Evolutionary conservation across 2,329 filamentous ascomycete genomes (phyloP).

Genomic region (Didymella exigua): DNA sequence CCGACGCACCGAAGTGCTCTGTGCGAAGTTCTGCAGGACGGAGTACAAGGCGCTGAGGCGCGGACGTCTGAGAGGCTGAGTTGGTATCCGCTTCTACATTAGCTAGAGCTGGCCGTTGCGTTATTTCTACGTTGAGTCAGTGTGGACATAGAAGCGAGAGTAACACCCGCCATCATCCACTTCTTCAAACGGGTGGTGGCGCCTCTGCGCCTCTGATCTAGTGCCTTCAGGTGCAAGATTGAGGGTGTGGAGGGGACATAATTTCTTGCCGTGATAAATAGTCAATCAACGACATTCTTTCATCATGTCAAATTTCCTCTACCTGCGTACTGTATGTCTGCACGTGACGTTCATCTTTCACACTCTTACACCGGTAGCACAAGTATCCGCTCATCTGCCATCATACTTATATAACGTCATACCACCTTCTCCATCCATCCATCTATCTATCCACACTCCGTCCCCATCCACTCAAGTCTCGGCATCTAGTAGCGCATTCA

Average conservation of each 20-base stretch:
- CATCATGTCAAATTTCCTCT: not conserved
- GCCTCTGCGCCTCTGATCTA: conserved; percentile 34
- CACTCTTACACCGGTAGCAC: too few species aligned
- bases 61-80: not conserved
- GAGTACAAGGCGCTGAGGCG: not conserved
- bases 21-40: not conserved
- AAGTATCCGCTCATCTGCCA: not conserved
- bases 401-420: not conserved
- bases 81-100: conserved; percentile 45
- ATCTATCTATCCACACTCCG: not conserved
- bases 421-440: not conserved
- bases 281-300: not conserved
- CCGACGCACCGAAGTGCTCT: not conserved
- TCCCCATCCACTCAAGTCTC: too few species aligned
- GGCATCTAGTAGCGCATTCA: too few species aligned
- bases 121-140: conserved; percentile 46
- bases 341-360: not conserved
- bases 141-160: conserved; percentile 53
- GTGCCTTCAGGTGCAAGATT: conserved; percentile 31
- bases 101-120: conserved; percentile 51
- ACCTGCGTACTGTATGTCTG: not conserved
- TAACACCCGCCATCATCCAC: conserved; percentile 30
- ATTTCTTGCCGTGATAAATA: conserved; percentile 15
- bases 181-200: conserved; percentile 35
- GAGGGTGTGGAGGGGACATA: conserved; percentile 38